Base-by-base conservation (phyloP, 331 rosid genomes). In the Pyracantha coccinea region DNA sequence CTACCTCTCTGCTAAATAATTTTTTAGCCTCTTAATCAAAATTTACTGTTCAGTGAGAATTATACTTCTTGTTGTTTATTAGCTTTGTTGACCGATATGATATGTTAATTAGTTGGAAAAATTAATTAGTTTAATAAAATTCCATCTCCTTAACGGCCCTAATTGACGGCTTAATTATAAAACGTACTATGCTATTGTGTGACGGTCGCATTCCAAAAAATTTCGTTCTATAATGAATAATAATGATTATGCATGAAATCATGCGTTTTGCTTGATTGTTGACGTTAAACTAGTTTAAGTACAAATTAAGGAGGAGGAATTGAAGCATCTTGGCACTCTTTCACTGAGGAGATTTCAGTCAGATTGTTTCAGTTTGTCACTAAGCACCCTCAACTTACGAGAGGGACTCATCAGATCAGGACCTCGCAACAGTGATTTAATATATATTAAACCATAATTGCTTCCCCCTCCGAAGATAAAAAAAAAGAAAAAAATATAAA, bases 311-410 rank as follows among this genome's bases (percentile, higher is more conserved):
- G 68, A 28, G 66, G 55, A 28, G 69, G 54, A 72, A 72, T 44
- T 38, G 64, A 75, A 79, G 58, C 70, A 57, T 69, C 72, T 71
- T 75, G 67, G 59, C 65, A 73, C 77, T 45, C 79, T 78, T 77
- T 62, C 82, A 63, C 65, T 41, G 78, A 47, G 77, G 78, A 85
- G 87, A 83, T 85, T 77, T 89, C 86, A 86, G 93, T 88, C 89
- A 88, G 86, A 83, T 82, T 69, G 77, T 80, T 82, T 77, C 85
- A 78, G 81, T 87, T 78, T 71, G 77, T 85, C 65, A 80, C 80
- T 59, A 67, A 55, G 62, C 75, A 61, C 57, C 79, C 63, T 72
- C 50, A 55, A 16, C 71, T 45, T 35, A 69, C 77, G 70, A 59
- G 67, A 70, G 77, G 79, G 78, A 60, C 74, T 70, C 74, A 25